Evolutionary conservation across 805 yeast genomes (phyloP).

Genomic region (Zygoascus bituminiphila): DNA sequence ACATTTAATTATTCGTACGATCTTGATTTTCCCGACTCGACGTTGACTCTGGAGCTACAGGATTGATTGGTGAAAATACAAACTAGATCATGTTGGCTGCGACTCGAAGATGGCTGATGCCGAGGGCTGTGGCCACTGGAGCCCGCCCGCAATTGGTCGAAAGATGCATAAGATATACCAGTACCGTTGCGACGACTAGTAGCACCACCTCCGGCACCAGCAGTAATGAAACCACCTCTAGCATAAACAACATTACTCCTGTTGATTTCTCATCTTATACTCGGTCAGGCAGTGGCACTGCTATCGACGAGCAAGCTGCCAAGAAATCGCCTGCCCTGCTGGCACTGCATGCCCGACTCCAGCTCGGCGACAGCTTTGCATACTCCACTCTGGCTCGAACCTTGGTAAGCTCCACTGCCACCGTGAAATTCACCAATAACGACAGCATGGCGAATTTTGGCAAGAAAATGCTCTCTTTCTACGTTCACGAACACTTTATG

Average conservation of each 20-base stretch:
- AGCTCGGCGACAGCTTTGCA: slow-evolving; percentile 49
- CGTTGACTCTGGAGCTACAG: too few relatives aligned
- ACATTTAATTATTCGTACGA: too few relatives aligned
- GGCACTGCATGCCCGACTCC: slow-evolving; percentile 70
- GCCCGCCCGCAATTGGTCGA: background rate
- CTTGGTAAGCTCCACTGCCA: slow-evolving; percentile 47
- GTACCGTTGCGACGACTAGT: background rate
- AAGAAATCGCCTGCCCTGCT: slow-evolving; percentile 58
- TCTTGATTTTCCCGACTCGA: too few relatives aligned
- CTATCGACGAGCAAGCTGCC: slow-evolving; percentile 45
- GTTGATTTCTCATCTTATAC: background rate
- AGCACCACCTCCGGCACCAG: too few relatives aligned
- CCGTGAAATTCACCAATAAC: slow-evolving; percentile 56
- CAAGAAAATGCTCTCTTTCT: slow-evolving; percentile 62
- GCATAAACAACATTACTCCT: background rate
- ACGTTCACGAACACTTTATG: slow-evolving; percentile 65
- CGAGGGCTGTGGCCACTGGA: background rate
- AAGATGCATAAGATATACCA: background rate
- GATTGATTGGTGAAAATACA: too few relatives aligned
- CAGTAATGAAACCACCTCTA: background rate
- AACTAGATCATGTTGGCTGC: background rate
- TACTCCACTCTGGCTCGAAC: slow-evolving; percentile 71
- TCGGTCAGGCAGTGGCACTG: background rate
- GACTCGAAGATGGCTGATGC: background rate
- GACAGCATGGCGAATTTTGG: slow-evolving; percentile 79